phyloP scores from a whole-genome alignment of 2,329 filamentous ascomycete species.

The Lachnellula willkommii region DNA sequence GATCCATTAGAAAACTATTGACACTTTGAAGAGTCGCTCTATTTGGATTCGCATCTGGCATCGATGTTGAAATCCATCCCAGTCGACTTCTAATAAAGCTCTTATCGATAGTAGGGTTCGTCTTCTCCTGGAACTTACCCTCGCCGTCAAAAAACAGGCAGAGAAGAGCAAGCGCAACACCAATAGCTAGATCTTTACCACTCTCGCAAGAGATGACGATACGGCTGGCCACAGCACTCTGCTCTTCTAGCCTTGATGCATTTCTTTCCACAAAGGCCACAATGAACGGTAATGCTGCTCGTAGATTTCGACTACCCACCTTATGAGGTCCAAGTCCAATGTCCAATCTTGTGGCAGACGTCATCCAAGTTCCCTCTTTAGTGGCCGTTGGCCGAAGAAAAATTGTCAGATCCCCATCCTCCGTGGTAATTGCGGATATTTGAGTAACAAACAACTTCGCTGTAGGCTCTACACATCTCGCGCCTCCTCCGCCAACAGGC shows the following conservation, averaged over 20 bases:
- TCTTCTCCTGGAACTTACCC: slow-evolving; percentile 39
- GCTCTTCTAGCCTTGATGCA: neutral
- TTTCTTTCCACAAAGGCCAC: slow-evolving; percentile 22
- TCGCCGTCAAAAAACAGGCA: slow-evolving; percentile 67
- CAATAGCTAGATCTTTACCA: slow-evolving; percentile 76
- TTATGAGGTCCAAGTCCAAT: slow-evolving; percentile 69
- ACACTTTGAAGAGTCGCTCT: slow-evolving; percentile 83
- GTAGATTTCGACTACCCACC: slow-evolving; percentile 75
- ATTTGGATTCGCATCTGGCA: slow-evolving; percentile 76
- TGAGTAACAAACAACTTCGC: slow-evolving; percentile 24
- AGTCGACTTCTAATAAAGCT: slow-evolving; percentile 69
- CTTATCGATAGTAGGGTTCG: slow-evolving; percentile 54
- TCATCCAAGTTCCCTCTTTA: slow-evolving; percentile 39
- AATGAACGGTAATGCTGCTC: slow-evolving; percentile 55
- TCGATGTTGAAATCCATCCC: slow-evolving; percentile 74
- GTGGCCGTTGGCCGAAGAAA: slow-evolving; percentile 40
- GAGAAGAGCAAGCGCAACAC: slow-evolving; percentile 67
- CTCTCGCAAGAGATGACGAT: slow-evolving; percentile 66
- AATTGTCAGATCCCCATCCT: slow-evolving; percentile 29
- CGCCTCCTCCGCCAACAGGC: neutral
- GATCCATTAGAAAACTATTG: slow-evolving; percentile 77
- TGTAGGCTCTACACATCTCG: slow-evolving; percentile 25
- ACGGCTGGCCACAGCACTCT: slow-evolving; percentile 6
- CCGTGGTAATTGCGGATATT: slow-evolving; percentile 10
- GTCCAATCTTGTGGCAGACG: slow-evolving; percentile 37